Evolutionary conservation across 2,329 filamentous ascomycete genomes (phyloP), one percentile per base, ranked within the genome.

Genomic region (Alternaria burnsii): DNA sequence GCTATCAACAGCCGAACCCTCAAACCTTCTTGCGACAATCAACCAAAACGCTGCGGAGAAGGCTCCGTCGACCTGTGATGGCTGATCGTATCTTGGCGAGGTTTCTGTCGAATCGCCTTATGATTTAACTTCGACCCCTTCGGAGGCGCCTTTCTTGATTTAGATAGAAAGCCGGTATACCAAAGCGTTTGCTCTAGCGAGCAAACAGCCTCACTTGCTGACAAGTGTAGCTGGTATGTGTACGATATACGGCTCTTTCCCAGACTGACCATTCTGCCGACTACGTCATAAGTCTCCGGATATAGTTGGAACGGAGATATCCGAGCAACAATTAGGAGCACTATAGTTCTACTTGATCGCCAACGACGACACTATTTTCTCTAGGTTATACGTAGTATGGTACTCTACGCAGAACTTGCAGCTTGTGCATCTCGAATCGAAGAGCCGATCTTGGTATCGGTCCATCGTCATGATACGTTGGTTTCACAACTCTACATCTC

Each of bases 61-160:
- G 32, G 22, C 46, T 56, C 52, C 52, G 57, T 10, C 6, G 20
- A 34, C 32, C 30, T 34, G 20, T 16, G n/a, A 38, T 40, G 18
- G 26, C 16, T 32, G 30, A 50, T 50, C 32, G 22, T 22, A 20
- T n/a, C 26, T 48, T 48, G 36, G 26, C 24, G 11, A 32, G 22
- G 16, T 38, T 32, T 41, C 52, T 40, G 50, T 54, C 20, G 14
- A 20, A 40, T 38, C 42, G 52, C 52, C 20, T 46, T 46, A 36
- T 44, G 11, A 43, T 56, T 56, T 56, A 56, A 38, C 44, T 59
- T 56, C 16, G 32, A 47, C 38, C 26, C 32, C 32, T 3, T 41
- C 20, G 24, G 43, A 18, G 40, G 36, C 32, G 34, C 36, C 40
- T 59, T 32, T 18, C 36, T 32, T 38, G 9, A 40, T 56, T 16